A percentile compares a stretch with the other conserved stretches of the same genome.
phyloP scores from a whole-genome alignment of 1,284 basidiomycete species.

The Xerocomus amazonicus region DNA sequence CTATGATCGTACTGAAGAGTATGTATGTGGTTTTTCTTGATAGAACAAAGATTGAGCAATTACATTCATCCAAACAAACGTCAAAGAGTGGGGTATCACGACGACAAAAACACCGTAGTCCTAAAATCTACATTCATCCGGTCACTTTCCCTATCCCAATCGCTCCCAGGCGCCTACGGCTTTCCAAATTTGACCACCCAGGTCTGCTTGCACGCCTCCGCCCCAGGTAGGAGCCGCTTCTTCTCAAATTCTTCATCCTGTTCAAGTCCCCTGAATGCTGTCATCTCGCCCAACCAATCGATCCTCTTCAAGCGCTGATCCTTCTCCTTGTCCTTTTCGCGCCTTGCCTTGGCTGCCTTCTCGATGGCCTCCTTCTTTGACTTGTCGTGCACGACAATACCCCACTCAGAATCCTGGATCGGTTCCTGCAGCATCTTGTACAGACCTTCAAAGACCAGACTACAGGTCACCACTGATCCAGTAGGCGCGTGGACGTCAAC shows the following conservation, averaged over 20 bases:
- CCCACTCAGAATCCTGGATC: slow-evolving; percentile 62
- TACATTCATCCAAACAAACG: too few relatives aligned
- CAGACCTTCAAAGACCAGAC: slow-evolving; percentile 51
- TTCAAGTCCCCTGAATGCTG: slow-evolving; percentile 56
- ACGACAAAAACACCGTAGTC: not conserved
- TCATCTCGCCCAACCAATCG: slow-evolving; percentile 54
- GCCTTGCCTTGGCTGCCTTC: slow-evolving; percentile 35
- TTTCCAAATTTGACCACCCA: slow-evolving; percentile 37
- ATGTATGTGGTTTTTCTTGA: not conserved
- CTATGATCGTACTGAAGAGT: too few relatives aligned
- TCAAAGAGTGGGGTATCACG: not conserved
- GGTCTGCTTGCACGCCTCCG: slow-evolving; percentile 32
- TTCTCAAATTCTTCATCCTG: slow-evolving; percentile 53
- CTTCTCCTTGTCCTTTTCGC: slow-evolving; percentile 27
- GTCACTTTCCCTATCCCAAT: not conserved
- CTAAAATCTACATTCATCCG: too few relatives aligned
- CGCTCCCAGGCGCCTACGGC: slow-evolving; percentile 10
- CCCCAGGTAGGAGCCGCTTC: slow-evolving; percentile 43
- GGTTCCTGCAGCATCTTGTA: slow-evolving; percentile 46
- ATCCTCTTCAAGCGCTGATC: slow-evolving; percentile 44
- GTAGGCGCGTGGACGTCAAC: slow-evolving; percentile 45
- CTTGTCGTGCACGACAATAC: slow-evolving; percentile 43
- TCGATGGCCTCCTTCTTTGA: slow-evolving; percentile 37
- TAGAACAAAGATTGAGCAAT: not conserved
- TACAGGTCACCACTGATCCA: slow-evolving; percentile 43